Evolutionary conservation across 1,284 basidiomycete genomes (phyloP), one percentile per base, ranked within the genome.

Genomic region (Ustilago sp.): DNA sequence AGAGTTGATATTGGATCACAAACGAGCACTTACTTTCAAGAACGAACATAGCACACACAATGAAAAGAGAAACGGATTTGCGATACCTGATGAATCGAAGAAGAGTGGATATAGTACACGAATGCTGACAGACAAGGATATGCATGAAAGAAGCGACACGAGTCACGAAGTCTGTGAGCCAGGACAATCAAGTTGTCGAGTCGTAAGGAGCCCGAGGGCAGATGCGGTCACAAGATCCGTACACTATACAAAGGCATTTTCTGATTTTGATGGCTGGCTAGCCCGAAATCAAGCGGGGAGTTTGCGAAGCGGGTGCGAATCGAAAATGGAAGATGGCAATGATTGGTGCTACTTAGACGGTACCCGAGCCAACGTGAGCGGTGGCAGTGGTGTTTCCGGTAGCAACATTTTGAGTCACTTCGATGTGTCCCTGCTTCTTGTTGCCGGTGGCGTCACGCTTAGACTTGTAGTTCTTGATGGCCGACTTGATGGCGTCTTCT

Each of bases 401-500:
- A 19, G 88, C 88, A n/a, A 89, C 87, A 83, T 89, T 90, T 86
- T 93, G 93, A 0, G 90, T 88, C 43, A 94, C 92, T 85, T 94
- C 92, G 77, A 94, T 93, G 86, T 90, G 92, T 41, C 92, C 90
- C 34, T 87, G 69, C 61, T 68, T 79, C 41, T 63, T 80, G 74
- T 83, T 84, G 43, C 82, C 82, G 9, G 78, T 79, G 1, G 72
- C 68, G 36, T 82, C 78, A 6, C 82, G 72, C 74, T 79, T 83
- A 63, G 61, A 68, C 57, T 70, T 73, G 81, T 85, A 85, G 74
- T 85, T 81, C 36, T 78, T 72, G 69, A 85, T 87, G 17, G 87
- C 87, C 13, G 84, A 82, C 69, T 89, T 89, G 87, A 99, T 99
- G 57, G 97, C 97, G 86, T 99, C 97, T 88, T 99, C 97, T 38